Conservation (phyloP, 306 rosid genomes). For the Pyrus betulifolia region DNA sequence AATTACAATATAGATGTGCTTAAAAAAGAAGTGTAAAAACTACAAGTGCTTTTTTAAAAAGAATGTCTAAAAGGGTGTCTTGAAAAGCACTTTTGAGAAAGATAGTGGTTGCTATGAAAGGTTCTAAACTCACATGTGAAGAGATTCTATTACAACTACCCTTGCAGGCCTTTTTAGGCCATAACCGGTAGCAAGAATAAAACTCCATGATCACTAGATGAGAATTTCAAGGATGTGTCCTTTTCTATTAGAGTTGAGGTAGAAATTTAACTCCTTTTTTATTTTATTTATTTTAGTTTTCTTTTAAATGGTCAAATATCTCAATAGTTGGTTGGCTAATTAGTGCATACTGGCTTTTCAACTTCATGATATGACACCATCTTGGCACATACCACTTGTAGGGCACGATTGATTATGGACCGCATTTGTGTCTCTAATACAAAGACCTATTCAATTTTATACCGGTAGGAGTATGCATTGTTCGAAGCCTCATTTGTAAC, state of each 20-base stretch:
- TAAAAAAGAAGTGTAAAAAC: too few species aligned
- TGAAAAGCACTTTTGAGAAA: constrained; percentile 20
- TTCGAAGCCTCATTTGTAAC: background rate
- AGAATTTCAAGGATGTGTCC: background rate
- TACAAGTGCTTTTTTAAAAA: too few species aligned
- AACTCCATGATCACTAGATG: background rate
- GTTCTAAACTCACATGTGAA: constrained; percentile 20
- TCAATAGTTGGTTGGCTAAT: background rate
- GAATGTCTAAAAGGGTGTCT: background rate
- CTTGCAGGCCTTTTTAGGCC: background rate
- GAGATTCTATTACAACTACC: constrained; percentile 6
- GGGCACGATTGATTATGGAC: background rate
- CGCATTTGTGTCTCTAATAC: constrained; percentile 4
- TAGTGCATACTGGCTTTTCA: background rate
- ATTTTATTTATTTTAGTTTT: background rate
- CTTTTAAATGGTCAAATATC: background rate
- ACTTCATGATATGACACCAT: constrained; percentile 9
- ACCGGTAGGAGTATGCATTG: background rate
- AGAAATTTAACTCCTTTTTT: background rate
- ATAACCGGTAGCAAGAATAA: background rate
- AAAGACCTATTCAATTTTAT: background rate
- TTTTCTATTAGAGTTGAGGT: background rate
- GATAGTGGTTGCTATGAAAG: constrained; percentile 41
- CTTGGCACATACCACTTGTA: constrained; percentile 15
- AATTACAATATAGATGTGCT: too few species aligned